Base-by-base conservation (phyloP, 768 basidiomycete genomes). In the Lepiota subincarnata region DNA sequence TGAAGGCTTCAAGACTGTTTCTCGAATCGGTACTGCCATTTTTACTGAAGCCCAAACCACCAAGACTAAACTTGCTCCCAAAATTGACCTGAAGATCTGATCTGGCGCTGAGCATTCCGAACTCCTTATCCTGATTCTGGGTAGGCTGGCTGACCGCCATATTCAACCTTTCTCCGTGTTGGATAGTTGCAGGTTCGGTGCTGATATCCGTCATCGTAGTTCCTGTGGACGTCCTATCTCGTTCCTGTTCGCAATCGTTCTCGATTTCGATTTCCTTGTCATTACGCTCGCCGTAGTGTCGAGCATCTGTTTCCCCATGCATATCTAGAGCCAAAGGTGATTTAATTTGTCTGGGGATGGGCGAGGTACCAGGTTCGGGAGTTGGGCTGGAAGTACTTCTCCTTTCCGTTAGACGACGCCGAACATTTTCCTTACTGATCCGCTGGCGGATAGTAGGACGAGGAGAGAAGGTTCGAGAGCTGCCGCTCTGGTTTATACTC, bases 341-440 rank as follows among this genome's bases (percentile, higher is more conserved):
- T 34, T 36, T 45, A n/a, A 40, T 47, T 26, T 28, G 55, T 48
- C 24, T 43, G 6, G 14, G 31, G 36, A 36, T 39, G 31, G 31
- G 49, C 36, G 34, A 49, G 40, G 28, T 48, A 34, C 16, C 34
- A 1, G 55, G 57, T 16, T 58, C 55, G 26, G 60, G 57, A 34
- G 55, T 53, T 6, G 75, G 69, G 57, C 79, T 79, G 43, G 79
- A 73, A 40, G 66, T 61, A 39, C 77, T 79, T 53, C 72, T 66
- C 58, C 74, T 71, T 45, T 68, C 70, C 62, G 76, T 59, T 47
- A 83, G 62, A 34, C 79, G 72, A 48, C 75, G 68, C 55, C 79
- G 75, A 16, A 86, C 74, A 44, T 79, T 78, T 49, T 81, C 81
- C 24, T 75, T 74, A 48, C 70, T 82, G 53, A 84, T 81, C 40